phyloP scores from a whole-genome alignment of 352 stramenopile genomes.

The Pythium myriotylum region DNA sequence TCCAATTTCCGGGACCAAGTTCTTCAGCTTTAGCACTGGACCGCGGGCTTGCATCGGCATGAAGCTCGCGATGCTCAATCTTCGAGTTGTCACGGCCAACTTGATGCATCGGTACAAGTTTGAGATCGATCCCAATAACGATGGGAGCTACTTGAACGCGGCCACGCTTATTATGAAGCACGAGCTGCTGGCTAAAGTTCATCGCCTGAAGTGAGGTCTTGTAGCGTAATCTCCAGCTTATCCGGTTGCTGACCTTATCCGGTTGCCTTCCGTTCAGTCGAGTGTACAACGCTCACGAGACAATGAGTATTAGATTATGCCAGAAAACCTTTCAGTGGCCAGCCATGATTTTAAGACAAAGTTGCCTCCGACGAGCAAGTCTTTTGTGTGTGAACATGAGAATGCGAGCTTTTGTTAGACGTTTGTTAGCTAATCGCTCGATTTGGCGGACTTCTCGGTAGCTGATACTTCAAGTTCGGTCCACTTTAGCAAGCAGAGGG shows the following conservation, averaged over 20 bases:
- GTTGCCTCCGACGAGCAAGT: not conserved
- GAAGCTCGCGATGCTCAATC: slow-evolving; percentile 27
- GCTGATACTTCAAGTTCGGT: not conserved
- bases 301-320: too few relatives aligned
- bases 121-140: slow-evolving; percentile 11
- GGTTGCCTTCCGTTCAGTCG: too few relatives aligned
- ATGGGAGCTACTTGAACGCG: slow-evolving; percentile 14
- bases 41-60: slow-evolving; percentile 53
- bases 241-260: not conserved
- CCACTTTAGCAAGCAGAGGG: slow-evolving; percentile 10
- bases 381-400: too few relatives aligned
- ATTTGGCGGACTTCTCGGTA: not conserved
- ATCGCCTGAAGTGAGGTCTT: not conserved
- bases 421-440: not conserved
- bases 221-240: not conserved
- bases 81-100: slow-evolving; percentile 17
- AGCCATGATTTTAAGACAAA: slow-evolving; percentile 21
- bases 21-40: slow-evolving; percentile 47
- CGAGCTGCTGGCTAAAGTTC: slow-evolving; percentile 7
- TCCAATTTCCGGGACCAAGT: slow-evolving; percentile 25
- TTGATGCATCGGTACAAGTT: slow-evolving; percentile 19
- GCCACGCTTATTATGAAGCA: slow-evolving; percentile 21
- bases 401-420: too few relatives aligned
- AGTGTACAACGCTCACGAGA: too few relatives aligned
- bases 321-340: too few relatives aligned